Base-by-base conservation (phyloP, 2,329 filamentous ascomycete species). In the Xylariaceae sp. region DNA sequence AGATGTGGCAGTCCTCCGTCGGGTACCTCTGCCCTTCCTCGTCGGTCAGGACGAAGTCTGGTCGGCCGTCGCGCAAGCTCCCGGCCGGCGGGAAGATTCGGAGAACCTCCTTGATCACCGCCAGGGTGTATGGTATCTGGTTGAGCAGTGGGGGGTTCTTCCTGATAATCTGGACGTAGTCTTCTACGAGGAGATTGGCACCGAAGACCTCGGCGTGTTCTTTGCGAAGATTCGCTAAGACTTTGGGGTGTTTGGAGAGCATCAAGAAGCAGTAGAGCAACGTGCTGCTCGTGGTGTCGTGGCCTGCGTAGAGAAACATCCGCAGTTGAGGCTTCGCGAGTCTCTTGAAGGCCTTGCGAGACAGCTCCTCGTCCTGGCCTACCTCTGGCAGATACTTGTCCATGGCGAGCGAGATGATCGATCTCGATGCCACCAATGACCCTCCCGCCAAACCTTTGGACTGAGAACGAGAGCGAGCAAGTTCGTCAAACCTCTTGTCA, bases 221-320 rank as follows among this genome's bases (percentile, higher is more conserved):
- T 1, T 38, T 28, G 14, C 53, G 49, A 1, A 63, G 31, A 2
- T 44, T 45, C 3, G 50, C 21, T 15, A 57, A 36, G 2, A 37
- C 38, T 4, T 47, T 39, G 1, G 51, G 48, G 6, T 58, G 44
- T 14, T 37, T 9, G 2, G 46, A 49, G 5, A 60, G 61, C 43
- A 74, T 61, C 49, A 69, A 66, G 24, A 69, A 62, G 6, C 67
- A 57, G 53, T 72, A 77, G 16, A 64, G 63, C 2, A 76, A 56
- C 6, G 70, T 76, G 31, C 78, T 76, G 18, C 69, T 72, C n/a
- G 74, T 78, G 0, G 79, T 81, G 47, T 83, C 79, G 50, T 80
- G 77, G 2, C 79, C 79, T 1, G 78, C 79, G 12, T 75, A 74
- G 5, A 80, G 40, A 34, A 57, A 55, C 28, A 50, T 34, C 2